These are phyloP conservation scores for Suhomyces emberorum DNA, from an alignment of 805 yeast genomes.

Conservation along the genomic window DNA sequence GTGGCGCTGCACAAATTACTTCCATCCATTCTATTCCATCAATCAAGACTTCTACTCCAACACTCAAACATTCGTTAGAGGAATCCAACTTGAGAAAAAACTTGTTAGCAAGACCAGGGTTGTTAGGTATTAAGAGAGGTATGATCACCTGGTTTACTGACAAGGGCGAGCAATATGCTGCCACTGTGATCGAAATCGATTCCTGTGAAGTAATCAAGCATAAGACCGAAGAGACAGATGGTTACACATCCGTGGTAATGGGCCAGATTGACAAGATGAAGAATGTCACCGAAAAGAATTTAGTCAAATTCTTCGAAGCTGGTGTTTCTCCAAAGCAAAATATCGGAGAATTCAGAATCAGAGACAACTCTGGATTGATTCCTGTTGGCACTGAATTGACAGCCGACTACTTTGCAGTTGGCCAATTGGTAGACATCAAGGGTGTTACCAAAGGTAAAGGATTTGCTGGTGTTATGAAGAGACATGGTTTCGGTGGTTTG, in stretches of 20 bases:
- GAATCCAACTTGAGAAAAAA: constrained; percentile 68
- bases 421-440: constrained; percentile 80
- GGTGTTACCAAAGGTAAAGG: constrained; percentile 92
- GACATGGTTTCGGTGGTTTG: constrained; percentile 86
- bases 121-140: constrained; percentile 80
- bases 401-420: constrained; percentile 81
- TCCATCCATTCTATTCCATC: constrained; percentile 52
- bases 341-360: constrained; percentile 76
- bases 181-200: constrained; percentile 84
- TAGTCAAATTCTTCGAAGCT: constrained; percentile 78
- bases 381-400: constrained; percentile 74
- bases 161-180: constrained; percentile 69
- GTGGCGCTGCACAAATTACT: constrained; percentile 40
- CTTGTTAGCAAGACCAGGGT: constrained; percentile 76
- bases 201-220: constrained; percentile 80
- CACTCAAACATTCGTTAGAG: constrained; percentile 63
- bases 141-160: constrained; percentile 83
- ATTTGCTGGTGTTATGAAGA: constrained; percentile 96
- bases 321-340: constrained; percentile 78
- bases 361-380: constrained; percentile 59
- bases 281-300: constrained; percentile 42
- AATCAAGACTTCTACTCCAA: constrained; percentile 45
- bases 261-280: constrained; percentile 75
- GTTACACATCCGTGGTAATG: constrained; percentile 81
- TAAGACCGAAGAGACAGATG: constrained; percentile 68